Evolutionary conservation across 2,329 filamentous ascomycete genomes (phyloP).

Genomic region (Paraphoma chrysanthemicola): DNA sequence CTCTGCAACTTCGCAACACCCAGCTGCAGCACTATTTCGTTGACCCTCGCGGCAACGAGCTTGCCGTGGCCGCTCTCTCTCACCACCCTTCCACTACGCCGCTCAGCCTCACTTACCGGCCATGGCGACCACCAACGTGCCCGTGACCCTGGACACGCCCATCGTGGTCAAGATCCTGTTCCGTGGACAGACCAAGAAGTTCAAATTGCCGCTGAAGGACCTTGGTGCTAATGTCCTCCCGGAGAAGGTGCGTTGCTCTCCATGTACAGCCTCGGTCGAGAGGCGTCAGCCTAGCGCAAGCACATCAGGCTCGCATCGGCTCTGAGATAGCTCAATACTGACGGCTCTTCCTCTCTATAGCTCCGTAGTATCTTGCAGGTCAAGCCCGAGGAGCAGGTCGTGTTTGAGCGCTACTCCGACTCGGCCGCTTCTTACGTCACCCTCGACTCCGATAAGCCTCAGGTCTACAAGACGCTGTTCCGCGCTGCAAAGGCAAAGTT

Average conservation of each 20-base stretch:
- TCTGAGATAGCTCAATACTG: constrained; percentile 16
- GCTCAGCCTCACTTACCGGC: constrained; percentile 36
- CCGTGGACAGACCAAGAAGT: constrained; percentile 77
- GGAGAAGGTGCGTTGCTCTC: constrained; percentile 73
- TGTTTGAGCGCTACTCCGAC: constrained; percentile 94
- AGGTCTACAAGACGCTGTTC: constrained; percentile 96
- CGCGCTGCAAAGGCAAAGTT: constrained; percentile 97
- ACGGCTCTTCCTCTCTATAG: constrained; percentile 22
- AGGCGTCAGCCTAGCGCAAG: constrained; percentile 24
- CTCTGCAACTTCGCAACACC: constrained; percentile 2
- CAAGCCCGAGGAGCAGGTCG: constrained; percentile 65
- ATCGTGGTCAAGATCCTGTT: constrained; percentile 87
- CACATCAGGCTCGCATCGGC: constrained; percentile 15
- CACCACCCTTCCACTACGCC: constrained; percentile 12
- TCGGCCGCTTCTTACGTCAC: constrained; percentile 81
- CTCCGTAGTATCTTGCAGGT: constrained; percentile 73
- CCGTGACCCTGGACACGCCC: constrained; percentile 70
- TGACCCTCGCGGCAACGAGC: constrained; percentile 9
- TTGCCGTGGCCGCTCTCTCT: constrained; percentile 11
- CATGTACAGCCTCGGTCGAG: constrained; percentile 11
- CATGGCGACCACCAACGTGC: constrained; percentile 53
- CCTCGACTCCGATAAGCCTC: constrained; percentile 76
- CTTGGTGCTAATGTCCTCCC: constrained; percentile 77
- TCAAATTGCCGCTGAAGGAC: constrained; percentile 89
- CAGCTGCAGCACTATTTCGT: constrained; percentile 8